Evolutionary conservation across 2,329 filamentous ascomycete species (phyloP).

Genomic region (Diatrype stigma): DNA sequence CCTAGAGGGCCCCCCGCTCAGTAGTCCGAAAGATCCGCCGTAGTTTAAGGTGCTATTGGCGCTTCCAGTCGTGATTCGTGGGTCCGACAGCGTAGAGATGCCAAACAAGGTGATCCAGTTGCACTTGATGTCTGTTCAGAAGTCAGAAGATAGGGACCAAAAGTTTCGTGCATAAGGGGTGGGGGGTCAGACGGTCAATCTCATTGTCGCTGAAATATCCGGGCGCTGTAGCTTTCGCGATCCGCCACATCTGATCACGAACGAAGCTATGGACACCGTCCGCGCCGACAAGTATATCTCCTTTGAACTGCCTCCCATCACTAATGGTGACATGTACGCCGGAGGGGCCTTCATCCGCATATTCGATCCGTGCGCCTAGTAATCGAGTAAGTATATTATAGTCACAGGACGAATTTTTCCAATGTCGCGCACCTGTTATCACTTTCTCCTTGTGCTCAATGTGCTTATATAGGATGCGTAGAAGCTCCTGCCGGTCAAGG

Average conservation of each 20-base stretch:
- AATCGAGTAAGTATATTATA: constrained; percentile 7
- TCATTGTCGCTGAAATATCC: background rate
- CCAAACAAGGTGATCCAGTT: background rate
- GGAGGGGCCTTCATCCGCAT: constrained; percentile 8
- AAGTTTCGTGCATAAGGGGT: background rate
- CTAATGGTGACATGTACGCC: constrained; percentile 4
- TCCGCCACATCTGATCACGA: background rate
- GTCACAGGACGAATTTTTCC: constrained; percentile 13
- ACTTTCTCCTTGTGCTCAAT: constrained; percentile 22
- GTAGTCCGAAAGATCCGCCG: background rate
- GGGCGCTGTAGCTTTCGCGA: background rate
- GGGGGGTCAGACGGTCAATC: background rate
- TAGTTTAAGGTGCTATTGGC: background rate
- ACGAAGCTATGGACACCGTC: constrained; percentile 12
- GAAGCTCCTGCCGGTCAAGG: constrained; percentile 17
- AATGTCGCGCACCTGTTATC: constrained; percentile 12
- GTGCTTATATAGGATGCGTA: constrained; percentile 14
- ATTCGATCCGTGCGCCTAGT: constrained; percentile 11
- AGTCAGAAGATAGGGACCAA: background rate
- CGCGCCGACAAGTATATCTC: constrained; percentile 13
- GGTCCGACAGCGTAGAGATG: background rate
- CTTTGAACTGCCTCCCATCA: constrained; percentile 3
- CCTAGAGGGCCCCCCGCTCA: background rate
- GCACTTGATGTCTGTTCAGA: background rate
- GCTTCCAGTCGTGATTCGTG: background rate